These are phyloP conservation scores for Diaporthe batatas DNA, from an alignment of 2,329 filamentous ascomycete genomes.

Conservation along the genomic window DNA sequence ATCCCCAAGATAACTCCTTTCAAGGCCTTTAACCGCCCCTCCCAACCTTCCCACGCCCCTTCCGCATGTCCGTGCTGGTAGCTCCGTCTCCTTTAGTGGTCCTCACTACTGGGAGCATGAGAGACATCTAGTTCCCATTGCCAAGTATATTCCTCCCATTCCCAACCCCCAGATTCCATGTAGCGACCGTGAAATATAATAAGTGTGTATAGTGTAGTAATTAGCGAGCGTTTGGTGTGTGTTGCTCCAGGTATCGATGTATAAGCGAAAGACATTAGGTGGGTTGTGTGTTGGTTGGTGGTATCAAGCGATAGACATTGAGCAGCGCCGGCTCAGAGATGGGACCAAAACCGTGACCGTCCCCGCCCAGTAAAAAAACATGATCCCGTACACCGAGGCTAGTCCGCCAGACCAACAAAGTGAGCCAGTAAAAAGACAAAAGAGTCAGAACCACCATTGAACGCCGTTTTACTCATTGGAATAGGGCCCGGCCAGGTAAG, in stretches of 20 bases:
- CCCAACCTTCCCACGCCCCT: neutral
- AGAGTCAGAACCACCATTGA: neutral
- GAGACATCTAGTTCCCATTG: slow-evolving; percentile 33
- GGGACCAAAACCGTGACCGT: slow-evolving; percentile 35
- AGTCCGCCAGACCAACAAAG: slow-evolving; percentile 12
- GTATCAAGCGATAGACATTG: slow-evolving; percentile 37
- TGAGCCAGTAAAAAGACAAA: neutral
- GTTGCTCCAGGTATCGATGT: slow-evolving; percentile 36
- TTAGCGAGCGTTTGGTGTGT: slow-evolving; percentile 39
- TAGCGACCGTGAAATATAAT: slow-evolving; percentile 38
- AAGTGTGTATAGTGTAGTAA: slow-evolving; percentile 37
- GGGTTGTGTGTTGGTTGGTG: slow-evolving; percentile 28
- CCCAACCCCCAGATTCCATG: slow-evolving; percentile 12
- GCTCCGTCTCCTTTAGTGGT: slow-evolving; percentile 2
- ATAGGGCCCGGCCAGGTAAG: neutral
- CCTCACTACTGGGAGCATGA: slow-evolving; percentile 9
- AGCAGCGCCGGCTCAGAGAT: slow-evolving; percentile 35
- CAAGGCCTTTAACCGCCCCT: neutral
- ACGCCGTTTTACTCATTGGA: slow-evolving; percentile 30
- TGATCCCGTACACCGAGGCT: slow-evolving; percentile 30
- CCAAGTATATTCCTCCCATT: slow-evolving; percentile 17
- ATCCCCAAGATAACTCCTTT: slow-evolving; percentile 11
- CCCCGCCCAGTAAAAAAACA: slow-evolving; percentile 11
- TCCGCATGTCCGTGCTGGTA: slow-evolving; percentile 3
- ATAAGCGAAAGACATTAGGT: slow-evolving; percentile 41